Evolutionary conservation across 345 rosid species (phyloP).

Genomic region (Arabidopsis thaliana): DNA sequence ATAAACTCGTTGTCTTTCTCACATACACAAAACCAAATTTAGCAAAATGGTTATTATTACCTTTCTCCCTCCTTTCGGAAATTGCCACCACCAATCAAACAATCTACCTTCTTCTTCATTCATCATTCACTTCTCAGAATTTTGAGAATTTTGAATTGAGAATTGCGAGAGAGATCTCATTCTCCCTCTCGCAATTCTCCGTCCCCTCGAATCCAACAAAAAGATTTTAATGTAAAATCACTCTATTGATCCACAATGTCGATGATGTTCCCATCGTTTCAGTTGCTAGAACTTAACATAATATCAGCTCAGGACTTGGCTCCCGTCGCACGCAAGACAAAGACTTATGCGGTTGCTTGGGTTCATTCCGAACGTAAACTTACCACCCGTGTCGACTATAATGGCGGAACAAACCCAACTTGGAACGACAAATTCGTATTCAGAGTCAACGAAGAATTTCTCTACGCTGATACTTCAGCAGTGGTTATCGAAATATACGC

Average conservation of each 20-base stretch:
- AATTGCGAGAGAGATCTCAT: conserved; percentile 28
- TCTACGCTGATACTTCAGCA: conserved; percentile 76
- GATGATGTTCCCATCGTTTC: conserved; percentile 61
- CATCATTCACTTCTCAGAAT: conserved; percentile 7
- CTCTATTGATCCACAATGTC: conserved; percentile 41
- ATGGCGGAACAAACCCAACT: conserved; percentile 72
- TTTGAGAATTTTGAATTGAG: conserved; percentile 5
- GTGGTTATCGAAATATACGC: conserved; percentile 83
- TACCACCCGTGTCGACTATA: conserved; percentile 68
- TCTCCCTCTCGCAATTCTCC: conserved; percentile 36
- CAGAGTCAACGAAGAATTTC: conserved; percentile 81
- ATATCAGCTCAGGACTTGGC: conserved; percentile 85
- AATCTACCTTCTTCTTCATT: conserved; percentile 25
- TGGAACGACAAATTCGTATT: conserved; percentile 96
- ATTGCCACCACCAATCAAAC: conserved; percentile 24
- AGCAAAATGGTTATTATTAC: conserved; percentile 29
- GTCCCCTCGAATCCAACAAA: background rate
- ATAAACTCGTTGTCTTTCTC: conserved; percentile 29
- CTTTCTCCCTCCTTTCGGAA: background rate
- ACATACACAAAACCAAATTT: conserved; percentile 21
- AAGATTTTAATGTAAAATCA: background rate
- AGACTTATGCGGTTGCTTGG: conserved; percentile 89
- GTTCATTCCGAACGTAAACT: conserved; percentile 77
- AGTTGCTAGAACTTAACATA: conserved; percentile 73
- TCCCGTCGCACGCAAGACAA: conserved; percentile 62